Evolutionary conservation across 2,329 filamentous ascomycete genomes (phyloP).

Genomic region (Phialophora chinensis): DNA sequence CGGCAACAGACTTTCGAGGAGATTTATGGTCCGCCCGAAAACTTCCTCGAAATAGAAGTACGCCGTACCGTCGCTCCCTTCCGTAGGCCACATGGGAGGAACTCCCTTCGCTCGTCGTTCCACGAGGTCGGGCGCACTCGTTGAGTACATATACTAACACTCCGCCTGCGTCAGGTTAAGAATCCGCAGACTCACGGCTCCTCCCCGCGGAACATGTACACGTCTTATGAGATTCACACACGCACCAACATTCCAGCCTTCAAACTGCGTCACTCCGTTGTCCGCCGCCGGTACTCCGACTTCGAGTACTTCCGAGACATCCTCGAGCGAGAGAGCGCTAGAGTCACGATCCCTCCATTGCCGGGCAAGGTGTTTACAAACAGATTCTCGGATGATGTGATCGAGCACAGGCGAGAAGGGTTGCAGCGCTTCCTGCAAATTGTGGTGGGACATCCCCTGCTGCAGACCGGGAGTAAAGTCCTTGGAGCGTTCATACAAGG

Average conservation of each 20-base stretch:
- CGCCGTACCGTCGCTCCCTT: background rate
- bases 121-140: background rate
- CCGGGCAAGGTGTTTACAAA: slow-evolving; percentile 98
- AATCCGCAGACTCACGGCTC: slow-evolving; percentile 94
- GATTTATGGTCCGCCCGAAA: slow-evolving; percentile 97
- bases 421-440: slow-evolving; percentile 96
- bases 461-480: slow-evolving; percentile 98
- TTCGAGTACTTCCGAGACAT: slow-evolving; percentile 99
- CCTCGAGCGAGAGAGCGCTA: slow-evolving; percentile 87
- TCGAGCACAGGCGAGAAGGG: slow-evolving; percentile 89
- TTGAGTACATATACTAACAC: background rate
- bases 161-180: slow-evolving; percentile 67
- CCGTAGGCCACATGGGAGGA: background rate
- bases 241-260: slow-evolving; percentile 98
- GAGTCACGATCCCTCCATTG: slow-evolving; percentile 89
- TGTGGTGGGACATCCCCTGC: slow-evolving; percentile 90
- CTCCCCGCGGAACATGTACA: slow-evolving; percentile 89
- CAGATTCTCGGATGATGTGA: slow-evolving; percentile 96
- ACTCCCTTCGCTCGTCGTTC: background rate
- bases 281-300: slow-evolving; percentile 93
- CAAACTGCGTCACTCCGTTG: slow-evolving; percentile 86
- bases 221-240: slow-evolving; percentile 97
- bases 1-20: slow-evolving; percentile 97
- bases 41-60: slow-evolving; percentile 93
- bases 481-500: slow-evolving; percentile 96